Conservation (phyloP, 768 basidiomycete genomes). For the Mycena epipterygia region DNA sequence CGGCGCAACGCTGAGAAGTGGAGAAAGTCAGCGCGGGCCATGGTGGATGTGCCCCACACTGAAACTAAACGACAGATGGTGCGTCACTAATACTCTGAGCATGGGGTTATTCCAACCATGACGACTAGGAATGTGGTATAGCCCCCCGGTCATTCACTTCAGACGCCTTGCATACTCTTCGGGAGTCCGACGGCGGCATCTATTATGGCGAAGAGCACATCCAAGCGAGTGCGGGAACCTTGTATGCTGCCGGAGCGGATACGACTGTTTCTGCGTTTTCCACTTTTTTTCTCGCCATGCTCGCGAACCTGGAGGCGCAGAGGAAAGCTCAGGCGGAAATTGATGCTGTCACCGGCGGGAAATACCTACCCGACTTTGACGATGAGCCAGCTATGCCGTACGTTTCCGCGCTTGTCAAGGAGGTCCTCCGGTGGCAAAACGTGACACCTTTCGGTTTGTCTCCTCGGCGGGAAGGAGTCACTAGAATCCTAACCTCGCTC, state of each 20-base stretch:
- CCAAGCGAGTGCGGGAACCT: background rate
- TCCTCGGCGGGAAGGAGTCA: no score
- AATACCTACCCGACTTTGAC: conserved; percentile 40
- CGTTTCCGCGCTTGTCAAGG: conserved; percentile 9
- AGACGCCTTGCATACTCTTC: no score
- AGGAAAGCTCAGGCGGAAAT: conserved; percentile 47
- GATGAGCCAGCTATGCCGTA: conserved; percentile 43
- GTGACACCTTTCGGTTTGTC: conserved; percentile 12
- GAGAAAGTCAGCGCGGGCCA: background rate
- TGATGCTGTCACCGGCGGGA: conserved; percentile 43
- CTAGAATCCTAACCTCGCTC: no score
- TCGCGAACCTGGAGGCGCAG: conserved; percentile 43
- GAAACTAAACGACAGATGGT: conserved; percentile 37
- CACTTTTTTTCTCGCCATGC: conserved; percentile 49
- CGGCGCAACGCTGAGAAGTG: no score
- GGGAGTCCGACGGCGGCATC: no score
- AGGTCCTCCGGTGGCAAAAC: conserved; percentile 14
- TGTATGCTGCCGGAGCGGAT: conserved; percentile 1
- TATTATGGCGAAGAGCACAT: background rate
- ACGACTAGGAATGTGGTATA: no score
- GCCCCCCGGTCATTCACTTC: no score
- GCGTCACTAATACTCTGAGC: background rate
- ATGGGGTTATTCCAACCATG: no score
- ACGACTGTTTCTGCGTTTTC: background rate
- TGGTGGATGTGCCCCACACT: background rate